phyloP scores from a whole-genome alignment of 441 rosid genomes.

The Bruguiera hainesii region DNA sequence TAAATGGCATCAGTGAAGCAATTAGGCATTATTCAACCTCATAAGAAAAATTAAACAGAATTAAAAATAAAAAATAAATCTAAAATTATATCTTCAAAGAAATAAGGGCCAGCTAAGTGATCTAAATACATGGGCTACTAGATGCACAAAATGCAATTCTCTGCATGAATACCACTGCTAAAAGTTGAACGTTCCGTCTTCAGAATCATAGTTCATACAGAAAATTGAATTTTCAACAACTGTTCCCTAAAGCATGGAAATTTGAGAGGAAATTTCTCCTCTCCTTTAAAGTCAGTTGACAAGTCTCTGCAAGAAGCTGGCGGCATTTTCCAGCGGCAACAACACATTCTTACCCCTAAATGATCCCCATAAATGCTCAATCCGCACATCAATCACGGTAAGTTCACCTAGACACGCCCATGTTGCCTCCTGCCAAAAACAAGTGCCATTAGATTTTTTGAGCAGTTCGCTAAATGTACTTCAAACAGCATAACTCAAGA shows the following conservation, averaged over 20 bases:
- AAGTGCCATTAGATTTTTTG: not conserved
- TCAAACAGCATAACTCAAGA: too few relatives aligned
- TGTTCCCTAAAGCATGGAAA: conserved; percentile 13
- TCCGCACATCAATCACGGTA: conserved; percentile 5
- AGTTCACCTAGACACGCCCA: not conserved
- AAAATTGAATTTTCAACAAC: not conserved
- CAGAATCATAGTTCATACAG: conserved; percentile 12
- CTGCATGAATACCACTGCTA: conserved; percentile 18
- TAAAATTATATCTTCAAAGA: too few relatives aligned
- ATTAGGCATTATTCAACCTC: too few relatives aligned
- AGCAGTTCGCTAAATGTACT: not conserved
- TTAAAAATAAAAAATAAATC: too few relatives aligned
- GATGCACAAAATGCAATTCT: conserved; percentile 11
- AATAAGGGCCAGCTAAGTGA: too few relatives aligned
- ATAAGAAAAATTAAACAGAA: too few relatives aligned
- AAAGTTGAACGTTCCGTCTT: not conserved
- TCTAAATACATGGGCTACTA: not conserved
- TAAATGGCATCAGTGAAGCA: too few relatives aligned
- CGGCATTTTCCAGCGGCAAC: conserved; percentile 16
- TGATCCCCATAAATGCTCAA: conserved; percentile 14
- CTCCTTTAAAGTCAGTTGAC: not conserved
- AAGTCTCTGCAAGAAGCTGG: conserved; percentile 17
- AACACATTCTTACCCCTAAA: conserved; percentile 6
- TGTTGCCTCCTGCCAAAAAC: conserved; percentile 30
- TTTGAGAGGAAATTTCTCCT: not conserved